Evolutionary conservation across 106 monocot species (phyloP).

Genomic region (Ottelia alismoides): DNA sequence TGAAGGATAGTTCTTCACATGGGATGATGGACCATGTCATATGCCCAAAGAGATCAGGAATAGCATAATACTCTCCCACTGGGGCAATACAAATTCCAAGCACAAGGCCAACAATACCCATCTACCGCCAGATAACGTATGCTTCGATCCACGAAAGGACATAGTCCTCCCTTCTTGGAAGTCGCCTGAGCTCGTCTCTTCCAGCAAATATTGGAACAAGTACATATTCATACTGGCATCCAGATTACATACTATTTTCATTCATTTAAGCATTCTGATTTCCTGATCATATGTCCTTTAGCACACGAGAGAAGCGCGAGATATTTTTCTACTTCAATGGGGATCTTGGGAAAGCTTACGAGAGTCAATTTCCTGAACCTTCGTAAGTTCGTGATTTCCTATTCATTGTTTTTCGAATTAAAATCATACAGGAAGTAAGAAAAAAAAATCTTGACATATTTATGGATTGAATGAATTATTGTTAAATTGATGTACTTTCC

Average conservation of each 20-base stretch:
- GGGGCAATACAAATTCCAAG: constrained; percentile 89
- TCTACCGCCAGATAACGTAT: constrained; percentile 62
- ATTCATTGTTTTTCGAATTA: too few relatives aligned
- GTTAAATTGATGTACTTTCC: too few relatives aligned
- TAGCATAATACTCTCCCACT: constrained; percentile 86
- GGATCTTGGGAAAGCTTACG: constrained; percentile 77
- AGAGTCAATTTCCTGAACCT: constrained; percentile 60
- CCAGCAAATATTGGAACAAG: constrained; percentile 67
- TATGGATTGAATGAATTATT: too few relatives aligned
- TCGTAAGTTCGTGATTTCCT: constrained; percentile 44
- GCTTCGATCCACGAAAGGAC: constrained; percentile 84
- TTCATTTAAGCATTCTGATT: neutral
- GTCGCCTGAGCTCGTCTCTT: constrained; percentile 41
- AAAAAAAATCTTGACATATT: too few relatives aligned
- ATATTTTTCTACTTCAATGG: constrained; percentile 88
- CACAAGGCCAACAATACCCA: constrained; percentile 75
- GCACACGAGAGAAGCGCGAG: constrained; percentile 39
- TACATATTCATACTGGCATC: too few relatives aligned
- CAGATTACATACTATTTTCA: too few relatives aligned
- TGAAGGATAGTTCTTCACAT: constrained; percentile 69
- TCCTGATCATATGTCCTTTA: too few relatives aligned
- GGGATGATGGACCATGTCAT: constrained; percentile 95
- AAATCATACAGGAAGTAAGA: too few relatives aligned
- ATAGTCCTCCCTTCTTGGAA: constrained; percentile 91
- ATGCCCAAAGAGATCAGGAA: constrained; percentile 88